Conservation (phyloP, 139 green algal species). For the Raphidocelis subcapitata region DNA sequence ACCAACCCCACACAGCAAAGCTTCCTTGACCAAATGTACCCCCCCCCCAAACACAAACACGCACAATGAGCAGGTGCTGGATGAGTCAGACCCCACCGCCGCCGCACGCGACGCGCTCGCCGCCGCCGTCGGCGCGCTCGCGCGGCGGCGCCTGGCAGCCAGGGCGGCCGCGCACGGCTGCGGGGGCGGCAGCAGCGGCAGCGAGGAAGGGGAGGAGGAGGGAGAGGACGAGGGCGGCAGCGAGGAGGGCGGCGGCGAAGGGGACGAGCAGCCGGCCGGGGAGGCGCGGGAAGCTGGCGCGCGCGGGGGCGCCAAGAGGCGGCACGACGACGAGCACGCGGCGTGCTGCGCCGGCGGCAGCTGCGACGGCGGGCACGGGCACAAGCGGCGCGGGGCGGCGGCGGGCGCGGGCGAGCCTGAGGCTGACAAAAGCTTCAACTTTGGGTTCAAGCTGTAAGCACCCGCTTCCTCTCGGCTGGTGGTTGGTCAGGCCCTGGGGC, state of each 20-base stretch:
- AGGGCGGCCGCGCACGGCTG: not conserved
- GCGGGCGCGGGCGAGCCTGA: too few relatives aligned
- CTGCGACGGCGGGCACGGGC: too few relatives aligned
- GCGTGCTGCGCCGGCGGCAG: not conserved
- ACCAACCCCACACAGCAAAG: too few relatives aligned
- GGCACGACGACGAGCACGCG: not conserved
- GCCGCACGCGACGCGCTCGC: not conserved
- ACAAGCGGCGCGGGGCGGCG: too few relatives aligned
- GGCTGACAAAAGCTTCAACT: too few relatives aligned
- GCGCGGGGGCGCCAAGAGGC: not conserved
- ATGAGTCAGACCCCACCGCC: too few relatives aligned
- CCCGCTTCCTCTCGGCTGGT: too few relatives aligned
- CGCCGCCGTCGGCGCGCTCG: not conserved
- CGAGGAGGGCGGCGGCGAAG: conserved; percentile 4
- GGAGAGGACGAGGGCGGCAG: conserved; percentile 2
- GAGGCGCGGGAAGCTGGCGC: not conserved
- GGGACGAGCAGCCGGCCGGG: not conserved
- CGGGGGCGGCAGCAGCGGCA: not conserved
- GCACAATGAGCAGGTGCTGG: too few relatives aligned
- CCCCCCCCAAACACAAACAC: too few relatives aligned
- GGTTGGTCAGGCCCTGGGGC: too few relatives aligned
- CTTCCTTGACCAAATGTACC: too few relatives aligned
- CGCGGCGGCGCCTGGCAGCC: not conserved
- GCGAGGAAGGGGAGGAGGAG: not conserved
- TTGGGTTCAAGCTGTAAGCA: too few relatives aligned